Evolutionary conservation across 257 asterid species (phyloP), one percentile per base, ranked within the genome.

Genomic region (Fraxinus excelsior): DNA sequence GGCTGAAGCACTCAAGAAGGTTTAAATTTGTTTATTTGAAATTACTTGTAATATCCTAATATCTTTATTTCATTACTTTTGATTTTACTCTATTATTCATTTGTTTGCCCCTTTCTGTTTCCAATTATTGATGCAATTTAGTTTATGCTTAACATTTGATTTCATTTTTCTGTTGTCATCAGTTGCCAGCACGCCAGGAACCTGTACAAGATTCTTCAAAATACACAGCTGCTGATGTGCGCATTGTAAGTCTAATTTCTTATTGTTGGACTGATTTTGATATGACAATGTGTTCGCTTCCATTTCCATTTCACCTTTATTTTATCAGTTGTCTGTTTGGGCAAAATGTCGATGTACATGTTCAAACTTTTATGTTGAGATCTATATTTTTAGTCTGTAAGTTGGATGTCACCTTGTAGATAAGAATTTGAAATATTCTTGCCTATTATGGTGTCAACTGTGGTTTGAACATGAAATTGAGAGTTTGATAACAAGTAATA

Each of bases 1-100:
- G 88, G 97, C 97, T 21, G 97, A 92, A 90, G 95, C 97, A 76
- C 91, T 92, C 11, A 92, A 86, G 80, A 92, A 92, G 96, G 97
- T 92, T 73, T 78, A 37, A 35, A 49, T 62, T 37, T 12, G 2
- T 29, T 56, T 71, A 10, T 34, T 14, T 80, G 19, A 38, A 73
- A 78, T 74, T 81, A 74, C 82, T 78, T 74, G 40, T 46, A 72
- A 26, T 64, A 38, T 70, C 28, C 32, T 53, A 40, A 68, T 70
- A 67, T 19, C 37, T 81, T 31, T 74, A 42, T 35, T 11, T 40
- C 44, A 46, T 37, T 38, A 13, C 75, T 71, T 38, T 64, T 51
- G 32, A 12, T 18, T 51, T 28, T 75, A 23, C 60, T 76, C 26
- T 56, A 60, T 72, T 29, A 60, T 21, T 67, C 76, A 28, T 76